phyloP scores from a whole-genome alignment of 208 protist species.

The Strigomonas galati region DNA sequence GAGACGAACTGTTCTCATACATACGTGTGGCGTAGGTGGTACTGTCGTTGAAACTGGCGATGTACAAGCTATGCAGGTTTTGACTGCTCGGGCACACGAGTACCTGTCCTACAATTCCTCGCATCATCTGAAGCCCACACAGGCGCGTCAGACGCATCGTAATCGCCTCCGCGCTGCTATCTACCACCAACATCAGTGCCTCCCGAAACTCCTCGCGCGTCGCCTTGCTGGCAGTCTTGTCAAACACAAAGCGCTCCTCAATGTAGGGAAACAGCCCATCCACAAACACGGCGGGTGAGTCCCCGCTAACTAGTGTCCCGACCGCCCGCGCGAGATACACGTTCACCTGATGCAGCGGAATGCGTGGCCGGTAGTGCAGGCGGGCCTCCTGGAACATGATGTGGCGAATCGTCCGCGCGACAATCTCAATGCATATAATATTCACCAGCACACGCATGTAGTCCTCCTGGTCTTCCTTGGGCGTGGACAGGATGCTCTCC shows the following conservation, averaged over 20 bases:
- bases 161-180: constrained; percentile 16
- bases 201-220: constrained; percentile 6
- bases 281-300: constrained; percentile 22
- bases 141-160: constrained; percentile 46
- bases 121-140: constrained; percentile 31
- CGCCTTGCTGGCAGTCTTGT: constrained; percentile 12
- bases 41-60: constrained; percentile 2
- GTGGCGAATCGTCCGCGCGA: constrained; percentile 39
- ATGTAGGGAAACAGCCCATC: constrained; percentile 33
- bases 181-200: constrained; percentile 15
- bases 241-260: constrained; percentile 32
- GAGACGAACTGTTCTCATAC: background rate
- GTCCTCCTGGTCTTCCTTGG: constrained; percentile 31
- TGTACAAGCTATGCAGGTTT: constrained; percentile 37
- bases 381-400: constrained; percentile 27
- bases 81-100: constrained; percentile 29
- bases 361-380: constrained; percentile 16
- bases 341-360: constrained; percentile 22
- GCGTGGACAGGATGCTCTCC: constrained; percentile 20
- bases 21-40: background rate
- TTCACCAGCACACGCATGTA: constrained; percentile 26
- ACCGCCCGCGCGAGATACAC: constrained; percentile 38
- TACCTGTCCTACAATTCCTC: constrained; percentile 30
- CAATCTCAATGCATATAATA: constrained; percentile 37
- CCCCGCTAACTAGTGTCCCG: constrained; percentile 29